Evolutionary conservation across 108 stramenopile species (phyloP).

Genomic region (Discostella pseudostelligera): DNA sequence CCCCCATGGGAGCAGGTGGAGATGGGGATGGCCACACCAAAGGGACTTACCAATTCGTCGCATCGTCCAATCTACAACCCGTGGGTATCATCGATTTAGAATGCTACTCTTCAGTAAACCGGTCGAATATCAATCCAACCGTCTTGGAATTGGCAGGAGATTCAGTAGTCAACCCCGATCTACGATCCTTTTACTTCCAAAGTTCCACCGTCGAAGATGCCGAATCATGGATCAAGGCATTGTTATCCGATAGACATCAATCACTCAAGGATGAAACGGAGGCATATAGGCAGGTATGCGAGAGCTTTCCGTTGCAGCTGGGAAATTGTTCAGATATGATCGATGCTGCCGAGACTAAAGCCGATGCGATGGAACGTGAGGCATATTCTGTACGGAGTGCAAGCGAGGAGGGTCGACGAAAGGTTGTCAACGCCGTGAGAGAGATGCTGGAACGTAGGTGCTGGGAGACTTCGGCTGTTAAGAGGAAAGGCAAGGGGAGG

Average conservation of each 20-base stretch:
- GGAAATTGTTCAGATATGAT: constrained; percentile 68
- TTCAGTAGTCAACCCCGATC: constrained; percentile 72
- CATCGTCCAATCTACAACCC: constrained; percentile 56
- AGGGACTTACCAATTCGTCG: constrained; percentile 39
- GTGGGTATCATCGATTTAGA: constrained; percentile 96
- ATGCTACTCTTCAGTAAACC: constrained; percentile 86
- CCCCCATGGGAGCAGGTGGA: constrained; percentile 2
- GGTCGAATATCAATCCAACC: constrained; percentile 62
- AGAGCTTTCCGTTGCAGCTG: constrained; percentile 82
- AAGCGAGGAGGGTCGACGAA: constrained; percentile 67
- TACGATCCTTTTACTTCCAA: constrained; percentile 89
- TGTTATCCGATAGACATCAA: constrained; percentile 75
- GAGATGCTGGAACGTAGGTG: constrained; percentile 61
- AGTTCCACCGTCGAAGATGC: constrained; percentile 62
- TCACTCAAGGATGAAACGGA: constrained; percentile 84
- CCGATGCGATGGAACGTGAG: constrained; percentile 66
- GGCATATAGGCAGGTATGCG: constrained; percentile 88
- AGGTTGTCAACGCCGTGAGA: constrained; percentile 54
- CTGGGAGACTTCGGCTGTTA: constrained; percentile 32
- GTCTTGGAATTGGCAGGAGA: constrained; percentile 84
- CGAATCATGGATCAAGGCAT: constrained; percentile 79
- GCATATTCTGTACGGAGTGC: constrained; percentile 65
- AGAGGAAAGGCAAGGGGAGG: constrained; percentile 22
- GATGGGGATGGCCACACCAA: constrained; percentile 11
- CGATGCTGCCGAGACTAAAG: constrained; percentile 60